Conservation (phyloP, 768 basidiomycete genomes). For the Lentinula raphanica region DNA sequence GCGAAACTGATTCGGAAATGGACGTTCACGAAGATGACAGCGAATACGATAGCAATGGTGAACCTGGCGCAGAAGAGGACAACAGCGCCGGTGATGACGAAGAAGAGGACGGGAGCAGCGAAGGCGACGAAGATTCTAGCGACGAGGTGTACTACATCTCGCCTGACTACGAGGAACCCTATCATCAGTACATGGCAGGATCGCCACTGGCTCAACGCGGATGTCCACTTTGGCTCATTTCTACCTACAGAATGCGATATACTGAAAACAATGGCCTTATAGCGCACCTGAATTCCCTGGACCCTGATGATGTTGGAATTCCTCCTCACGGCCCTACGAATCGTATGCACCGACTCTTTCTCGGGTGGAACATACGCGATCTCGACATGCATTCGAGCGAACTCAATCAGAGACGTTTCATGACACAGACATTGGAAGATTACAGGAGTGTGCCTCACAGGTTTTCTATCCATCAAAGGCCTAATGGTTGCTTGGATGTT, state of each 20-base stretch:
- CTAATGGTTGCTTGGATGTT: slow-evolving; percentile 26
- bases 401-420: slow-evolving; percentile 36
- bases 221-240: slow-evolving; percentile 54
- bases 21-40: background rate
- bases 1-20: slow-evolving; percentile 2
- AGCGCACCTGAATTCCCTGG: slow-evolving; percentile 34
- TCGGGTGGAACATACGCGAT: slow-evolving; percentile 61
- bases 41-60: slow-evolving; percentile 7
- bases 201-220: slow-evolving; percentile 41
- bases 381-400: slow-evolving; percentile 36
- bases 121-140: slow-evolving; percentile 29
- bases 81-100: slow-evolving; percentile 24
- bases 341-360: slow-evolving; percentile 42
- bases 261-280: slow-evolving; percentile 48
- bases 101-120: slow-evolving; percentile 28
- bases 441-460: slow-evolving; percentile 25
- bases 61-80: slow-evolving; percentile 29
- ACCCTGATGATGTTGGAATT: slow-evolving; percentile 24
- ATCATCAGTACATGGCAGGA: slow-evolving; percentile 20
- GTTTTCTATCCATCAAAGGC: slow-evolving; percentile 24
- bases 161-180: slow-evolving; percentile 59
- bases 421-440: slow-evolving; percentile 35
- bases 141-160: slow-evolving; percentile 31
- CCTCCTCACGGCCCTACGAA: slow-evolving; percentile 19
- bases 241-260: slow-evolving; percentile 51